Evolutionary conservation across 1,139 yeast genomes (phyloP), one percentile per base, ranked within the genome.

Genomic region (Suhomyces guaymorum): DNA sequence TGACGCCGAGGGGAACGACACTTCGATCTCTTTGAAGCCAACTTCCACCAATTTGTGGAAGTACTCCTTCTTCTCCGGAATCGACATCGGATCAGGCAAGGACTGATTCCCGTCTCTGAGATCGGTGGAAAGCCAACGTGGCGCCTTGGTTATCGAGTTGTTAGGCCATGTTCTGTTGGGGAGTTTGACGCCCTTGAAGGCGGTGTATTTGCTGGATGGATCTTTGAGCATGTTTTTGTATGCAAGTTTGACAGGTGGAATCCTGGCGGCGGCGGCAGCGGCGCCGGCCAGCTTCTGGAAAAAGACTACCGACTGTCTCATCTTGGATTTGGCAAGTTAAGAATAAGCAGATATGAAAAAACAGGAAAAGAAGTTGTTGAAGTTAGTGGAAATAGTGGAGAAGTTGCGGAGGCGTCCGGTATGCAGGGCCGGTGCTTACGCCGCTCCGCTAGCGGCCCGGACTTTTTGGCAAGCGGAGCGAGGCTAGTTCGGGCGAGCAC

Each of bases 21-120:
- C 76, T 48, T 70, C 76, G 39, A 70, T 70, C 46, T 70, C 76
- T 44, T 70, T 70, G 54, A 70, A 70, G 1, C 76, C 76, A 35
- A 70, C 52, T 21, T 68, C 73, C 12, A 70, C 53, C 35, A 70
- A 59, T 49, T 70, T 70, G 37, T 67, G 68, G 45, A 69, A 70
- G 43, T 68, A 70, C 32, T 64, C 63, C 45, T 67, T 69, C 54
- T 70, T 70, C 42, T 70, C 74, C 8, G 58, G 58, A 15, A 70
- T 58, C 2, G 73, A 61, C 76, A 70, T 70, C 9, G 76, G 76
- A 46, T 70, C 76, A 11, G 76, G 76, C 37, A 70, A 63, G 9
- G 75, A 60, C 47, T 70, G 76, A 48, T 70, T 70, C 13, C 76
- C 76, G 42, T 70, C 76, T 54, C 76, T 62, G 35, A 70, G 66